phyloP scores from a whole-genome alignment of 2,329 filamentous ascomycete species.

The Hawksworthiomyces lignivorus region DNA sequence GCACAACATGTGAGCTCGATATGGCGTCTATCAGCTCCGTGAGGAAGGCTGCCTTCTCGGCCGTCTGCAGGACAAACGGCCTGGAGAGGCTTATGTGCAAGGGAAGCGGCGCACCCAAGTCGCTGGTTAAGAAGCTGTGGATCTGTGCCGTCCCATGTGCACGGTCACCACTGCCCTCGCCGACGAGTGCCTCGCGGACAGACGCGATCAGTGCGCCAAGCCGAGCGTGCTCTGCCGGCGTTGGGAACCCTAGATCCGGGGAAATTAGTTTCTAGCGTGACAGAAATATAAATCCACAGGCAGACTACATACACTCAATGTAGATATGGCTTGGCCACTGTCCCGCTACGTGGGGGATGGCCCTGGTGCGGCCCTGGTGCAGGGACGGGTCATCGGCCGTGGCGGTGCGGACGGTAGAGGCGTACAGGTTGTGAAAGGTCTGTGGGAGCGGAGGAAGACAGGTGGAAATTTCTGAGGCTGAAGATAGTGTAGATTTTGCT shows the following conservation, averaged over 20 bases:
- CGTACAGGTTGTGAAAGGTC: slow-evolving; percentile 83
- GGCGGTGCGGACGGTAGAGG: slow-evolving; percentile 68
- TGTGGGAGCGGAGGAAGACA: slow-evolving; percentile 66
- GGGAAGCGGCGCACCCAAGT: slow-evolving; percentile 69
- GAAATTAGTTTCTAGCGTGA: no score
- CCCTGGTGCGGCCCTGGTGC: slow-evolving; percentile 76
- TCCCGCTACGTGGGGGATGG: slow-evolving; percentile 75
- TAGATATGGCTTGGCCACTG: slow-evolving; percentile 94
- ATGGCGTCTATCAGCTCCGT: slow-evolving; percentile 41
- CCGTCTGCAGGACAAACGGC: slow-evolving; percentile 65
- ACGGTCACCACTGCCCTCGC: slow-evolving; percentile 7
- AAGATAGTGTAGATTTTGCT: no score
- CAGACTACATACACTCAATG: slow-evolving; percentile 66
- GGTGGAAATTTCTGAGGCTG: no score
- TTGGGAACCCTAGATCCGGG: slow-evolving; percentile 44
- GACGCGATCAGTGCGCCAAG: slow-evolving; percentile 36
- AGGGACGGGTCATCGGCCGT: slow-evolving; percentile 74
- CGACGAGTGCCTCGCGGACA: slow-evolving; percentile 25
- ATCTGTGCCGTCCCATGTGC: slow-evolving; percentile 37
- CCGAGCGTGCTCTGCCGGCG: slow-evolving; percentile 34
- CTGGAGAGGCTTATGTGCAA: slow-evolving; percentile 88
- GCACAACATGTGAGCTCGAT: slow-evolving; percentile 15
- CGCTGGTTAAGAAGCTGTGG: slow-evolving; percentile 65
- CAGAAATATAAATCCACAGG: no score
- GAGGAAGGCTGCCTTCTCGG: slow-evolving; percentile 64